phyloP scores from a whole-genome alignment of 352 stramenopile species.

The Globisporangium paroecandrum region DNA sequence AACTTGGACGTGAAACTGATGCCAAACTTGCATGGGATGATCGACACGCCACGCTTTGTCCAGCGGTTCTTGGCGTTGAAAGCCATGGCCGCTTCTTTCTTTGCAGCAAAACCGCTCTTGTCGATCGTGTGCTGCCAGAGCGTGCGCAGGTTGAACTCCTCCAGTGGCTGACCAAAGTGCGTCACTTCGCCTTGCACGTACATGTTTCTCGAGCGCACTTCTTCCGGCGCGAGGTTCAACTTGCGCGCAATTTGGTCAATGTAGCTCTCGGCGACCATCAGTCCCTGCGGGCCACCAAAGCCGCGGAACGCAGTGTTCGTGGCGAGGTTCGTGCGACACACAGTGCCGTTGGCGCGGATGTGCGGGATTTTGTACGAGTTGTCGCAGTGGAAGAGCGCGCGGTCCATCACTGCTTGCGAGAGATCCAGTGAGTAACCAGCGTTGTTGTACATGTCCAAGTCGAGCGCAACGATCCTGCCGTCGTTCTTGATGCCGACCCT shows the following conservation, averaged over 20 bases:
- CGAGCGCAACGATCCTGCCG: slow-evolving; percentile 85
- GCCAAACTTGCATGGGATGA: slow-evolving; percentile 91
- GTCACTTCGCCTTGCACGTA: slow-evolving; percentile 88
- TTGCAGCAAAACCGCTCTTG: slow-evolving; percentile 66
- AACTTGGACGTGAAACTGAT: slow-evolving; percentile 97
- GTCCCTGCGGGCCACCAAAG: slow-evolving; percentile 93
- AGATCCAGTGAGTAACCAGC: slow-evolving; percentile 94
- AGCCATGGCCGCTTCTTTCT: slow-evolving; percentile 57
- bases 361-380: slow-evolving; percentile 94
- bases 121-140: slow-evolving; percentile 79
- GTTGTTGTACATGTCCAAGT: slow-evolving; percentile 95
- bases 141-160: slow-evolving; percentile 88
- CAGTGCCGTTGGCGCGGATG: slow-evolving; percentile 80
- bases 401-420: slow-evolving; percentile 92
- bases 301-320: slow-evolving; percentile 95
- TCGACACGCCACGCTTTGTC: slow-evolving; percentile 88
- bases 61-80: slow-evolving; percentile 92
- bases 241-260: slow-evolving; percentile 93
- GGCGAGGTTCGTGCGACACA: slow-evolving; percentile 93
- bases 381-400: slow-evolving; percentile 95
- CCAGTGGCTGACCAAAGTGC: slow-evolving; percentile 91
- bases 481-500: slow-evolving; percentile 81
- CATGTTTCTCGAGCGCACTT: slow-evolving; percentile 89
- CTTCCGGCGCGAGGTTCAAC: slow-evolving; percentile 65
- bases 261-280: slow-evolving; percentile 91